Base-by-base conservation (phyloP, 345 rosid species). In the Salix caprea region DNA sequence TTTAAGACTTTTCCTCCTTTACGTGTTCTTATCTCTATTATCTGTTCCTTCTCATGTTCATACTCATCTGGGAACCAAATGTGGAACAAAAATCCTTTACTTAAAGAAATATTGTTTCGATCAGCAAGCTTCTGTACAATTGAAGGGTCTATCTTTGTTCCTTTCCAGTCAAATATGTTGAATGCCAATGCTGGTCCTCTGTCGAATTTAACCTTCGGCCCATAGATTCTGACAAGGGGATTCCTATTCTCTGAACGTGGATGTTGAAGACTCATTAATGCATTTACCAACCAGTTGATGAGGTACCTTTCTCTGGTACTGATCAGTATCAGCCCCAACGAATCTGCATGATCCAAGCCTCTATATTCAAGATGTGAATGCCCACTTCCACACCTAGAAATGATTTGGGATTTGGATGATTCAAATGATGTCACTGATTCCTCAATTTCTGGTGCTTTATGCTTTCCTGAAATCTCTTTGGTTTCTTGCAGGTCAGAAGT, bases 141-240 rank as follows among this genome's bases (percentile, higher is more conserved):
- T 46, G 30, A 75, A 11, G 99, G 97, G 42, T 91, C 87, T 0
- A 95, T 82, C 78, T 80, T 95, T 50, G 88, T 89, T 9, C 91
- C 96, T 79, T 91, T 92, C 99, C 98, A 95, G 24, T 95, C 94
- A n/a, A 90, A 90, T 2, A 95, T 65, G 65, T 93, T 93, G 82
- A 95, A 95, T 68, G 97, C 90, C 36, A 91, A 40, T 0, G 88
- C 89, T 7, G 91, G 90, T 39, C 91, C 96, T 54, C 92, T 79
- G 12, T 81, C 84, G 44, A 72, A 76, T 72, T 30, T 84, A 30
- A 87, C 80, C 67, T 81, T 87, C 5, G 97, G 96, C 24, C 99
- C 99, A 61, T 87, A 91, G 76, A 95, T 86, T 82, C 77, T 89
- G 2, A 95, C 87, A 2, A 85, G 76, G 23, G 86, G 84, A 66